phyloP scores from a whole-genome alignment of 495 filamentous ascomycete genomes.

The Podospora conica region DNA sequence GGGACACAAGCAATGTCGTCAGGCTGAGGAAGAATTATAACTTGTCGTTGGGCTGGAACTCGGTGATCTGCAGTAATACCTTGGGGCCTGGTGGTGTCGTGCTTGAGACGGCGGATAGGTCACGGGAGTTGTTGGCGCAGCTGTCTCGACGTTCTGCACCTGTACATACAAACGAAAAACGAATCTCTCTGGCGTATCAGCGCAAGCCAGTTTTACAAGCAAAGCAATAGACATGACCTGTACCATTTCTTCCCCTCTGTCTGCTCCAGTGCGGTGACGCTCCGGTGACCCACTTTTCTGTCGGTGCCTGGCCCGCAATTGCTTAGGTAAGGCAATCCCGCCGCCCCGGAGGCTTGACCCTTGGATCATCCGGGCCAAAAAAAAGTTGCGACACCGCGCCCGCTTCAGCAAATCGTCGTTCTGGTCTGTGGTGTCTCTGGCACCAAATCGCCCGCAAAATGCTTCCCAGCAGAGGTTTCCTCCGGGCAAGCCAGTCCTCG shows the following conservation, averaged over 20 bases:
- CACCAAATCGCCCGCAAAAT: constrained; percentile 30
- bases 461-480: constrained; percentile 49
- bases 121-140: neutral
- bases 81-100: neutral
- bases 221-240: neutral
- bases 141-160: constrained; percentile 1
- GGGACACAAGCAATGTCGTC: neutral
- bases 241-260: too few species aligned
- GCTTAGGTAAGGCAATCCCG: neutral
- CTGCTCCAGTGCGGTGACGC: neutral
- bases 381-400: constrained; percentile 3
- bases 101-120: neutral
- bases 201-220: neutral
- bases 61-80: neutral
- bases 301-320: neutral
- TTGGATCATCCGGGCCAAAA: constrained; percentile 5
- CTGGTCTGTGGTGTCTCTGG: neutral
- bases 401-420: neutral
- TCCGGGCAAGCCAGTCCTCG: constrained; percentile 36
- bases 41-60: neutral
- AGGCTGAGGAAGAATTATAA: neutral
- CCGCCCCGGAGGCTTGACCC: neutral
- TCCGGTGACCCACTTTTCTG: neutral
- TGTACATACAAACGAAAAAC: constrained; percentile 13
- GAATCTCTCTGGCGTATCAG: neutral